phyloP scores from a whole-genome alignment of 768 basidiomycete species.

The Rhodocollybia butyracea region DNA sequence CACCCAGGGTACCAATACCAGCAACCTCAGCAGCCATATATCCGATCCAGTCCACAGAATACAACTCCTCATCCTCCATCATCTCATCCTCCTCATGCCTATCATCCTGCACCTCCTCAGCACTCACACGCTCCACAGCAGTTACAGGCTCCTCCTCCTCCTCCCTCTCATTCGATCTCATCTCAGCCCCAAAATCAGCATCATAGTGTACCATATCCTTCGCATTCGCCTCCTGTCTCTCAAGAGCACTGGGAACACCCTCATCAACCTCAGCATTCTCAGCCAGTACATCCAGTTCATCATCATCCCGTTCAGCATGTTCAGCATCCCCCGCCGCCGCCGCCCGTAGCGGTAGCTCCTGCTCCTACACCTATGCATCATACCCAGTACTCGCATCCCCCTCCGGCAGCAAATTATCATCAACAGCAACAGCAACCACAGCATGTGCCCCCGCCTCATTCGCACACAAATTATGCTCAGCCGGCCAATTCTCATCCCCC shows the following conservation, averaged over 20 bases:
- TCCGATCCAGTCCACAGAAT: conserved; percentile 30
- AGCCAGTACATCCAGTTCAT: conserved; percentile 24
- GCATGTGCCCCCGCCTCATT: too few relatives aligned
- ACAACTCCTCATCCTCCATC: conserved; percentile 16
- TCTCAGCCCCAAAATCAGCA: conserved; percentile 29
- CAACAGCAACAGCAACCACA: conserved; percentile 22
- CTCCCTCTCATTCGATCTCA: conserved; percentile 29
- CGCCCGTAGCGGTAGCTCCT: background rate
- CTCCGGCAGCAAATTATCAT: conserved; percentile 16
- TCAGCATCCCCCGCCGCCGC: conserved; percentile 14
- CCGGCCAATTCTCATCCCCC: conserved; percentile 12
- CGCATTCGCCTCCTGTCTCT: conserved; percentile 37
- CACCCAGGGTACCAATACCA: conserved; percentile 32
- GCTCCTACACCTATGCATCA: conserved; percentile 1
- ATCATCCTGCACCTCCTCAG: conserved; percentile 39
- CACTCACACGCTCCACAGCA: conserved; percentile 35
- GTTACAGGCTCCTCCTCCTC: conserved; percentile 20
- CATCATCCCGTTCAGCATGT: conserved; percentile 26
- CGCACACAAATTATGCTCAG: conserved; percentile 3
- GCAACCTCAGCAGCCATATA: conserved; percentile 25
- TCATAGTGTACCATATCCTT: conserved; percentile 40
- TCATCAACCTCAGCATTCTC: conserved; percentile 34
- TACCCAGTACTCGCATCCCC: conserved; percentile 16
- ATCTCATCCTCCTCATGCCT: conserved; percentile 27
- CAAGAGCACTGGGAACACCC: conserved; percentile 22